Evolutionary conservation across 2,329 filamentous ascomycete species (phyloP).

Genomic region (Penicillium sp.): DNA sequence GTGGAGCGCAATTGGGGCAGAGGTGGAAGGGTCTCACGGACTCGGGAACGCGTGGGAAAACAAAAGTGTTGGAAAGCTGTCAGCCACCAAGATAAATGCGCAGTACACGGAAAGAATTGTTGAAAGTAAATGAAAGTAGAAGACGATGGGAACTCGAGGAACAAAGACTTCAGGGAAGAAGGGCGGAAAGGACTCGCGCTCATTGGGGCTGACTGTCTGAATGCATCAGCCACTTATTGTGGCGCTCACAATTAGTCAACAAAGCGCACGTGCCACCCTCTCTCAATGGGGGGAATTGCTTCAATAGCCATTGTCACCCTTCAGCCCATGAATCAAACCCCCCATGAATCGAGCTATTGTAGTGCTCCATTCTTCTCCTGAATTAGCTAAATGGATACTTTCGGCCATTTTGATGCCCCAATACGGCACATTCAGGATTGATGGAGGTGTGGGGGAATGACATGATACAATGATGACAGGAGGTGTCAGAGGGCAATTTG

Average conservation of each 20-base stretch:
- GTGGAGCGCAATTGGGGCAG: slow-evolving; percentile 22
- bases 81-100: not conserved
- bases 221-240: slow-evolving; percentile 22
- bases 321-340: slow-evolving; percentile 2
- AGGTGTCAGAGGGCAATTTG: slow-evolving; percentile 26
- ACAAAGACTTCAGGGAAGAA: slow-evolving; percentile 19
- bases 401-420: slow-evolving; percentile 1
- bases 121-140: slow-evolving; percentile 3
- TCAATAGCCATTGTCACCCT: slow-evolving; percentile 12
- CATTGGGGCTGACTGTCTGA: slow-evolving; percentile 12
- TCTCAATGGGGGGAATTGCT: slow-evolving; percentile 13
- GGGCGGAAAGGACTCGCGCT: slow-evolving; percentile 28
- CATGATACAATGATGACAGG: slow-evolving; percentile 19
- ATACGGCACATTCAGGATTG: not conserved
- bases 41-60: slow-evolving; percentile 23
- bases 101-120: not conserved
- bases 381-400: not conserved
- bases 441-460: slow-evolving; percentile 1
- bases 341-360: slow-evolving; percentile 11
- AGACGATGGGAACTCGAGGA: slow-evolving; percentile 7
- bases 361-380: not conserved
- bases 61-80: not conserved
- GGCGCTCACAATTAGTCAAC: slow-evolving; percentile 18
- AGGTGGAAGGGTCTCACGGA: slow-evolving; percentile 20
- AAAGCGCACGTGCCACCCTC: slow-evolving; percentile 21